Evolutionary conservation across 441 rosid species (phyloP).

Genomic region (Populus trichocarpa): DNA sequence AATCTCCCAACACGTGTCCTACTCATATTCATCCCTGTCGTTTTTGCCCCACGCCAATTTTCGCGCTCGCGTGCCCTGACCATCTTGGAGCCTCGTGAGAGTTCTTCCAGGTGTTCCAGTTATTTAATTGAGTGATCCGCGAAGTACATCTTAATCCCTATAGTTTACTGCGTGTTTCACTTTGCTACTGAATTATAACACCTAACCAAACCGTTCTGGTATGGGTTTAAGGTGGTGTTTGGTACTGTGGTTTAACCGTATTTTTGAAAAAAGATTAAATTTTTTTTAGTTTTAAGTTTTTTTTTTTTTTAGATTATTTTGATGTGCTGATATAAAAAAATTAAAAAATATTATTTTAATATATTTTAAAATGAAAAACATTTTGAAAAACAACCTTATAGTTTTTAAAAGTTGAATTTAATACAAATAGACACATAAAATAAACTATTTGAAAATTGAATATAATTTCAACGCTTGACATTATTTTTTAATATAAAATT

Average conservation of each 20-base stretch:
- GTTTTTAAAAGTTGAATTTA: no score
- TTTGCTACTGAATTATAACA: neutral
- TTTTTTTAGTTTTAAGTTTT: no score
- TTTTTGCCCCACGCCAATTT: conserved; percentile 6
- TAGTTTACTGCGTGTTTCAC: neutral
- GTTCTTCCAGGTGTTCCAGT: conserved; percentile 12
- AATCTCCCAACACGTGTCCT: neutral
- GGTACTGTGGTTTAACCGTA: accelerated
- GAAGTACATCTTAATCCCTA: neutral
- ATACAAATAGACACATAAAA: no score
- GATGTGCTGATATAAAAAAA: no score
- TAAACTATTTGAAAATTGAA: no score
- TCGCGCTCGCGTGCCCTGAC: conserved; percentile 20
- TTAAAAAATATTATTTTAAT: no score
- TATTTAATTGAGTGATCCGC: neutral
- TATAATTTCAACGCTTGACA: no score
- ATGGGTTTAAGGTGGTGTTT: neutral
- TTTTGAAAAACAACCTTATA: no score
- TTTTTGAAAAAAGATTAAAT: no score
- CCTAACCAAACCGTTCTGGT: neutral
- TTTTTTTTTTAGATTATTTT: no score
- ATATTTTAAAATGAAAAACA: no score
- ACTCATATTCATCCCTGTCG: neutral
- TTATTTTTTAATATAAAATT: no score
- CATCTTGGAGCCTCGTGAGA: neutral